Percentiles rank a stretch among this genome's conserved stretches.
Conservation (phyloP, 2,329 filamentous ascomycete genomes). For the Fusarium zealandicum region DNA sequence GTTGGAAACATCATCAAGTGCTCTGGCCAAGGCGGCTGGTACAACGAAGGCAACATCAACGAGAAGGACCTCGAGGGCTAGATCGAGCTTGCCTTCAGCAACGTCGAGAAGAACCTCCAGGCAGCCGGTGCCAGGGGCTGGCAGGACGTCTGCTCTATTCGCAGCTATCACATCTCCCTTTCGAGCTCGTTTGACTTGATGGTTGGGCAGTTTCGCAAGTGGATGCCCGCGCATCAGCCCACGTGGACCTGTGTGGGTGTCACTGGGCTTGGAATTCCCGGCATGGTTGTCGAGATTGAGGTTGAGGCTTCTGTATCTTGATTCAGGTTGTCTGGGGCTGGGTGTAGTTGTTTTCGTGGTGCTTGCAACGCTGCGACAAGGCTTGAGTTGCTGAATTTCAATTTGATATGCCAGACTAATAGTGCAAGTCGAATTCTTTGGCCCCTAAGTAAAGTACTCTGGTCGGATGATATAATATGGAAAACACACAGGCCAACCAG, state of each 20-base stretch:
- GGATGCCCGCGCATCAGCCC: slow-evolving; percentile 60
- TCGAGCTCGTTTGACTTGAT: slow-evolving; percentile 52
- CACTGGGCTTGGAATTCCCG: slow-evolving; percentile 52
- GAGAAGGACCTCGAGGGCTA: slow-evolving; percentile 51
- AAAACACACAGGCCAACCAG: no score
- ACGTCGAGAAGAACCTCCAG: slow-evolving; percentile 60
- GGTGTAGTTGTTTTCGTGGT: no score
- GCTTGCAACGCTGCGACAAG: no score
- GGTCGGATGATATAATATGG: no score
- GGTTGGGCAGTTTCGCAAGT: slow-evolving; percentile 56
- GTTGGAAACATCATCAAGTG: slow-evolving; percentile 34
- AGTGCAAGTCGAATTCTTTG: no score
- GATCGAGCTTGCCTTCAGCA: slow-evolving; percentile 62
- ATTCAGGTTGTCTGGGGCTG: no score
- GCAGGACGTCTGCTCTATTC: slow-evolving; percentile 60
- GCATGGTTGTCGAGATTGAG: slow-evolving; percentile 67
- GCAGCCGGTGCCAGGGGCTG: slow-evolving; percentile 63
- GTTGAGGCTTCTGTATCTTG: no score
- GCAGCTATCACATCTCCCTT: slow-evolving; percentile 54
- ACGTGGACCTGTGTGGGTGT: slow-evolving; percentile 64
- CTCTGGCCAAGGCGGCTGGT: slow-evolving; percentile 38
- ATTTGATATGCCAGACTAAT: no score
- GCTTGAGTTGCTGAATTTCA: no score
- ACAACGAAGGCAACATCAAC: slow-evolving; percentile 29
- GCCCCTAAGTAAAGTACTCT: no score